A percentile compares a stretch with the other conserved stretches of the same genome.
Evolutionary conservation across 768 basidiomycete species (phyloP).

Genomic region (Rhodotorula graminis): DNA sequence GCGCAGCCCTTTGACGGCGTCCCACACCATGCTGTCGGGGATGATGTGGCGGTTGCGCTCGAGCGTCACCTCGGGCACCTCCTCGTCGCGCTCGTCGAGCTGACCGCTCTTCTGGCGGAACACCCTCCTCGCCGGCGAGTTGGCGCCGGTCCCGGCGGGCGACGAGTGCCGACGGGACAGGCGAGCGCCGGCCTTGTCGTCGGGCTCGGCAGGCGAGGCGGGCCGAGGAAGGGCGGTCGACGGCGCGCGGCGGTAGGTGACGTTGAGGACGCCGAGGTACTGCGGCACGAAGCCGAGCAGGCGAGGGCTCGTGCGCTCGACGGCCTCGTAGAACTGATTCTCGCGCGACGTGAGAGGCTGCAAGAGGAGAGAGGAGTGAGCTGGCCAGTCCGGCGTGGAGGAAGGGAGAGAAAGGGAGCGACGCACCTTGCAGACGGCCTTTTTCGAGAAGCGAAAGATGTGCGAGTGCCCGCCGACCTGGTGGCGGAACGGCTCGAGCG

Average conservation of each 20-base stretch:
- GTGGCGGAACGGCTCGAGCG: constrained; percentile 88
- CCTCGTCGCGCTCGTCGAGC: constrained; percentile 45
- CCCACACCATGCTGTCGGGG: constrained; percentile 76
- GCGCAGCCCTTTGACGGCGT: constrained; percentile 41
- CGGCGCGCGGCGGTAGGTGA: constrained; percentile 78
- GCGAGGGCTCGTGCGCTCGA: constrained; percentile 87
- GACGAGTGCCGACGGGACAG: constrained; percentile 23
- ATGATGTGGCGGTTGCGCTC: constrained; percentile 94
- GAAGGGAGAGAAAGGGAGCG: background rate
- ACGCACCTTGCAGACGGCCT: constrained; percentile 95
- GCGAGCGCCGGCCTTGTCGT: constrained; percentile 4
- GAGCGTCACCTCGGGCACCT: constrained; percentile 88
- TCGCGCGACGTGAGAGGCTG: constrained; percentile 95
- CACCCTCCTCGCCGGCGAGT: constrained; percentile 28
- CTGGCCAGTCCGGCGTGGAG: constrained; percentile 4
- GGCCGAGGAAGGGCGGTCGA: constrained; percentile 42
- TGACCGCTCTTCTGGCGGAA: constrained; percentile 44
- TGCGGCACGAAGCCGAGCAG: constrained; percentile 92
- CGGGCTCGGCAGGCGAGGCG: constrained; percentile 22
- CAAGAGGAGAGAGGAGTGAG: background rate
- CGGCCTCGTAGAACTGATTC: constrained; percentile 95
- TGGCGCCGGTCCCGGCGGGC: constrained; percentile 16
- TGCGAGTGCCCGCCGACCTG: constrained; percentile 97
- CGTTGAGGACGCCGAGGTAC: constrained; percentile 96
- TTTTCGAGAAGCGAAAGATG: constrained; percentile 95